Evolutionary conservation across 73 alveolate species (phyloP).

Genomic region (Stentor roeselii): DNA sequence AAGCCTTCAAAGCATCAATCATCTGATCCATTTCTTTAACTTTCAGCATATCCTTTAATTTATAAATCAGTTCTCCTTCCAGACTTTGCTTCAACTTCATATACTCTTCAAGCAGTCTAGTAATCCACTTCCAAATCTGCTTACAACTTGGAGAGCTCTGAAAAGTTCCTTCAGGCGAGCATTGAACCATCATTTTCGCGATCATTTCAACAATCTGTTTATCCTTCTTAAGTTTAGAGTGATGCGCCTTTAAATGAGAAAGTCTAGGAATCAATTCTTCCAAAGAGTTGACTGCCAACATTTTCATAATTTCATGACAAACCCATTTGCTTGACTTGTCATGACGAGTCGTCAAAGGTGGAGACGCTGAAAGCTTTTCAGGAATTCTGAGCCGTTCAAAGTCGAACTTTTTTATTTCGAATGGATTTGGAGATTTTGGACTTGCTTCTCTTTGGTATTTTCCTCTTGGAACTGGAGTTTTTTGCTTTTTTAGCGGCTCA

Average conservation of each 20-base stretch:
- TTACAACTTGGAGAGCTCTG: background rate
- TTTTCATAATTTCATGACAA: conserved; percentile 1
- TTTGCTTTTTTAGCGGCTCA: background rate
- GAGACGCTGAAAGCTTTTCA: background rate
- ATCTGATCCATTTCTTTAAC: background rate
- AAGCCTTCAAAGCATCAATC: background rate
- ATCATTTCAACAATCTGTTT: background rate
- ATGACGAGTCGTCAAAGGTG: background rate
- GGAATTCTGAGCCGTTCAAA: background rate
- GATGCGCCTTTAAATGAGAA: background rate
- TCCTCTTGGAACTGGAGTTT: background rate
- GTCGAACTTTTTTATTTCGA: background rate
- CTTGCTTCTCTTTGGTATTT: background rate
- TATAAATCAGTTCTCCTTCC: background rate
- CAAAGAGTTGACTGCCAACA: background rate
- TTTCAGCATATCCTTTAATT: background rate
- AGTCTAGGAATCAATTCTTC: background rate
- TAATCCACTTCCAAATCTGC: conserved; percentile 8
- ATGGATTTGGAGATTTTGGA: background rate
- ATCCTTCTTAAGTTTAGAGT: background rate
- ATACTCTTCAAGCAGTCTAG: conserved; percentile 20
- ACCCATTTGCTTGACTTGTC: background rate
- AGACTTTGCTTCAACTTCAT: background rate
- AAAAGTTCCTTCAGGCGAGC: conserved; percentile 14
- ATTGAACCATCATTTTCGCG: background rate